Evolutionary conservation across 805 yeast species (phyloP).

Genomic region (Wickerhamiella qilinensis): DNA sequence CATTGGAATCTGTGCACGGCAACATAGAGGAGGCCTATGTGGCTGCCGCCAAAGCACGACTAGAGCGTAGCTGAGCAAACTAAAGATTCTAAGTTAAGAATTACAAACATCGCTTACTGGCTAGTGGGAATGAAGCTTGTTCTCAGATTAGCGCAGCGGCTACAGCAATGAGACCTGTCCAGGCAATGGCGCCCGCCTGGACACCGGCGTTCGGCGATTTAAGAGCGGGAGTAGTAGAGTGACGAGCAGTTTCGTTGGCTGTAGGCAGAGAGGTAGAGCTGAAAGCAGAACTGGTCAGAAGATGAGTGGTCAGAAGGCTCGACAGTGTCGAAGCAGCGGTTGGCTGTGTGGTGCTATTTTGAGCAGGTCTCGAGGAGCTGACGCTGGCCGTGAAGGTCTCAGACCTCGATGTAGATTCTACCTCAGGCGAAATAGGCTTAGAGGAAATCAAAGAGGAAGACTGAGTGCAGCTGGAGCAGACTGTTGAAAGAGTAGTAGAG

Average conservation of each 20-base stretch:
- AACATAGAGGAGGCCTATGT: constrained; percentile 4
- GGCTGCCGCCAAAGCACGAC: constrained; percentile 2
- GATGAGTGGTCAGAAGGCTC: too few species aligned
- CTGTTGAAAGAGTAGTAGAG: background rate
- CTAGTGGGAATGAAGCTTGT: too few species aligned
- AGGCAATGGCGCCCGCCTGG: background rate
- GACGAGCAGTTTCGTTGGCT: too few species aligned
- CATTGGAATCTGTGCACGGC: constrained; percentile 1
- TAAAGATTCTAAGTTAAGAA: background rate
- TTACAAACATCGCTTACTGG: background rate
- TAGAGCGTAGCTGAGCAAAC: too few species aligned
- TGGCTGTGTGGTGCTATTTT: too few species aligned
- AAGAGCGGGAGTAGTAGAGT: background rate
- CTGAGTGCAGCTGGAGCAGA: background rate
- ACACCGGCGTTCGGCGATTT: background rate
- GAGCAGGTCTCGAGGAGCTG: too few species aligned
- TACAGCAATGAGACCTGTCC: background rate
- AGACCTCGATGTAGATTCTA: background rate
- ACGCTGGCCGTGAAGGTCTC: background rate
- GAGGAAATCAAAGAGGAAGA: background rate
- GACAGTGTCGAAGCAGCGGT: too few species aligned
- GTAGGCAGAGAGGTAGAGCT: too few species aligned
- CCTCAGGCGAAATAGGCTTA: background rate
- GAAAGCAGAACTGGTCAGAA: too few species aligned
- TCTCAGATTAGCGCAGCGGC: background rate